Percentiles rank a stretch among this genome's conserved stretches.
phyloP scores from a whole-genome alignment of 83 land plant species.

The Isoetes engelmannii region DNA sequence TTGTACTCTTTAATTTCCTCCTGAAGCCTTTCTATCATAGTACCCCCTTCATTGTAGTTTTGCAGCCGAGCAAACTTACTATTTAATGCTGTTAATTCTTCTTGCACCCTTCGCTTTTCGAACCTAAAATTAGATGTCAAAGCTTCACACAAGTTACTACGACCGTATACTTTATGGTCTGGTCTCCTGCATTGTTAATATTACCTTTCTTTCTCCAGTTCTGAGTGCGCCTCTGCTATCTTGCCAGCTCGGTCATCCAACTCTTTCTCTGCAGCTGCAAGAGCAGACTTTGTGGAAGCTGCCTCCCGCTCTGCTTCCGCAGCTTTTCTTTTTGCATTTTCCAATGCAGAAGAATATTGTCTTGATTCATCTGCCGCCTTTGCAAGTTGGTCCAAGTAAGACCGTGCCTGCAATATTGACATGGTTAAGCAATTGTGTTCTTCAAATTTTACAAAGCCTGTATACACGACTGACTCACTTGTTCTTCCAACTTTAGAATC shows the following conservation, averaged over 20 bases:
- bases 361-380: slow-evolving; percentile 54
- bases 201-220: slow-evolving; percentile 77
- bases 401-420: slow-evolving; percentile 43
- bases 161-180: not conserved
- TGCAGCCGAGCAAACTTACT: slow-evolving; percentile 43
- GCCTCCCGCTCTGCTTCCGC: slow-evolving; percentile 69
- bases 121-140: slow-evolving; percentile 31
- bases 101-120: slow-evolving; percentile 60
- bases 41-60: slow-evolving; percentile 51
- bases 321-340: slow-evolving; percentile 49
- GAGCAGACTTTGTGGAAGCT: slow-evolving; percentile 51
- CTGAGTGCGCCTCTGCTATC: slow-evolving; percentile 34
- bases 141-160: not conserved
- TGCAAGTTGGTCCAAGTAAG: slow-evolving; percentile 43
- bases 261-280: slow-evolving; percentile 58
- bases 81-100: slow-evolving; percentile 52
- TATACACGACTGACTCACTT: slow-evolving; percentile 36
- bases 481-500: slow-evolving; percentile 58
- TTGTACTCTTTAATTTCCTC: slow-evolving; percentile 89
- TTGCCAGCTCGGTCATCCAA: slow-evolving; percentile 51
- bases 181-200: not conserved
- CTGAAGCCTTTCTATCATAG: slow-evolving; percentile 59
- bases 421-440: too few relatives aligned
- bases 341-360: slow-evolving; percentile 47
- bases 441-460: not conserved